Conservation (phyloP, 441 rosid genomes). For the Erysimum pusillum region DNA sequence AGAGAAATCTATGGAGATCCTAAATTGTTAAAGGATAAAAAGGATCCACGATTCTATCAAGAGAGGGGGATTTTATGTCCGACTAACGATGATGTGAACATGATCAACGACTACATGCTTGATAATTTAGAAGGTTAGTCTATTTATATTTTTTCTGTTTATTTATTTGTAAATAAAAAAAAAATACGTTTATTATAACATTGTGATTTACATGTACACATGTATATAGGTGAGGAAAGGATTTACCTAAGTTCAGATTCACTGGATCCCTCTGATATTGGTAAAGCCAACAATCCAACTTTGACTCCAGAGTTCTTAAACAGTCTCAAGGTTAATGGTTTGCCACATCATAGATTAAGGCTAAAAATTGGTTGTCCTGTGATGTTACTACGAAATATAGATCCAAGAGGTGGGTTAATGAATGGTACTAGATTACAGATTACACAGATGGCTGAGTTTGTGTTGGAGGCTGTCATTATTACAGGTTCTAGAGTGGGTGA, state of each 20-base stretch:
- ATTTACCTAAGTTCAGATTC: not conserved
- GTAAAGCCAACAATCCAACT: not conserved
- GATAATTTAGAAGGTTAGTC: not conserved
- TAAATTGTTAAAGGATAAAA: not conserved
- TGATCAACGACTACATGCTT: not conserved
- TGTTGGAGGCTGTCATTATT: too few relatives aligned
- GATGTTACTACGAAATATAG: not conserved
- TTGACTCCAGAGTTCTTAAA: not conserved
- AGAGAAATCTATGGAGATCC: not conserved
- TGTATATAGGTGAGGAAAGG: not conserved
- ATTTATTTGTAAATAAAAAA: rapidly evolving
- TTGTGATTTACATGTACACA: too few relatives aligned
- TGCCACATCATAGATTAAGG: not conserved
- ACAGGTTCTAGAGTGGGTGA: too few relatives aligned
- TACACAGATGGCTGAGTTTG: too few relatives aligned
- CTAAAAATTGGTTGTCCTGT: not conserved
- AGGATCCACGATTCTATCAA: not conserved
- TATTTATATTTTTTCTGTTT: too few relatives aligned
- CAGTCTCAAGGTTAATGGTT: not conserved
- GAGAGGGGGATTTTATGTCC: not conserved
- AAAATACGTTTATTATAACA: too few relatives aligned
- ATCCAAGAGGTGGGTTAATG: too few relatives aligned
- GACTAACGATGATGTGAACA: not conserved
- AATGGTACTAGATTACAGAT: too few relatives aligned
- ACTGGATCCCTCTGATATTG: not conserved